These are phyloP conservation scores for Fusarium buxicola DNA, from an alignment of 2,329 filamentous ascomycete species.

Conservation along the genomic window DNA sequence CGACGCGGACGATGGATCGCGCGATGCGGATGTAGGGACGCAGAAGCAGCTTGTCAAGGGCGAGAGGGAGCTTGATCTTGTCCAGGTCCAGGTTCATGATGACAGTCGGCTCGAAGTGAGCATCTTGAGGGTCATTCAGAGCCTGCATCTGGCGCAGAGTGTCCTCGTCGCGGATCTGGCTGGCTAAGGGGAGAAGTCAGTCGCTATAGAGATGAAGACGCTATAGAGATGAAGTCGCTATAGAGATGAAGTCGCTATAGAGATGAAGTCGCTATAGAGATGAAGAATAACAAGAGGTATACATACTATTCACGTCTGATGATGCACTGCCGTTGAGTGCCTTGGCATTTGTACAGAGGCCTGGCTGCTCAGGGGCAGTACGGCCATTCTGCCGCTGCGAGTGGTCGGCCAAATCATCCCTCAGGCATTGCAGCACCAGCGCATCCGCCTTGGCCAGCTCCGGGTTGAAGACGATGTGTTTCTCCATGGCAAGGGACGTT, in stretches of 20 bases:
- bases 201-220: too few species aligned
- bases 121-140: conserved; percentile 31
- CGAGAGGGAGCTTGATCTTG: conserved; percentile 28
- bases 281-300: background rate
- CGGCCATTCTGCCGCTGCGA: conserved; percentile 4
- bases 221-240: too few species aligned
- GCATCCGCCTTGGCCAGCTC: conserved; percentile 30
- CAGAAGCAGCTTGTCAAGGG: conserved; percentile 54
- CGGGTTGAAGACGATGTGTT: conserved; percentile 28
- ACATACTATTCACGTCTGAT: conserved; percentile 18
- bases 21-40: conserved; percentile 70
- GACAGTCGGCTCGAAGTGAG: conserved; percentile 31
- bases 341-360: background rate
- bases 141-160: conserved; percentile 29
- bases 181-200: background rate
- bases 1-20: conserved; percentile 67
- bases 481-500: conserved; percentile 10
- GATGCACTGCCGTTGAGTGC: background rate
- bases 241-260: too few species aligned
- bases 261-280: too few species aligned
- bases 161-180: conserved; percentile 22
- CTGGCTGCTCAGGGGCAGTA: background rate
- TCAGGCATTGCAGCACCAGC: conserved; percentile 25
- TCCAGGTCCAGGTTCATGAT: conserved; percentile 28
- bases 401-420: conserved; percentile 29